Base-by-base conservation (phyloP, 164 flowering plant species). In the Piper longum region DNA sequence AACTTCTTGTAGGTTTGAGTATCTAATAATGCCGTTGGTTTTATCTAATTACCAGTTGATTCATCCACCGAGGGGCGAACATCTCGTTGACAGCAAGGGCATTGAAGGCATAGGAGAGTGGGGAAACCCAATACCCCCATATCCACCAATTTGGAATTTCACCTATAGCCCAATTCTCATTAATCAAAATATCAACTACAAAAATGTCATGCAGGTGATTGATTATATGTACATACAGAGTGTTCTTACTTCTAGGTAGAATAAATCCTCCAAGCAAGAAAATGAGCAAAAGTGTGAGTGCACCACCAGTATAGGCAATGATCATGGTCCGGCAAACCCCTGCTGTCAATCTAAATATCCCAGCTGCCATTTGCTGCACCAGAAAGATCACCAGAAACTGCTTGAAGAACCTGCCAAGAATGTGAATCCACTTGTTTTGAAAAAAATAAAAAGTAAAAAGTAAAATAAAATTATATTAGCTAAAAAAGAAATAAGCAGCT, bases 241-340 rank as follows among this genome's bases (percentile, higher is more conserved):
- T 54, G 19, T 43, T 55, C 11, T 18, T 56, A 89, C 99, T 80
- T 79, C 44, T 62, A 63, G 97, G 97, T 61, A 88, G 73, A 67
- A 86, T 80, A 75, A 91, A 95, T 26, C 97, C 99, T 12, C 95
- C 97, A 16, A 89, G 87, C 82, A 85, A 19, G 81, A 87, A 85
- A 7, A 85, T 64, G 18, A 89, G 71, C 40, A 87, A 82, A 7
- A 83, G 78, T 57, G 55, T 42, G 0, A 87, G 80, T 19, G 89
- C 66, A 42, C 96, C 96, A 5, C 83, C 87, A 16, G 85, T 82
- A 70, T 76, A 82, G 57, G 96, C 80, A 41, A 87, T 75, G 64
- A 80, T 80, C 89, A 80, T 81, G 2, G 82, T 74, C 74, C 88
- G 79, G 68, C 88, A 82, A 3, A 79, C 71, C 66, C 86, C 89